Evolutionary conservation across 2,329 filamentous ascomycete genomes (phyloP).

Genomic region (Pseudocercospora fuligena): DNA sequence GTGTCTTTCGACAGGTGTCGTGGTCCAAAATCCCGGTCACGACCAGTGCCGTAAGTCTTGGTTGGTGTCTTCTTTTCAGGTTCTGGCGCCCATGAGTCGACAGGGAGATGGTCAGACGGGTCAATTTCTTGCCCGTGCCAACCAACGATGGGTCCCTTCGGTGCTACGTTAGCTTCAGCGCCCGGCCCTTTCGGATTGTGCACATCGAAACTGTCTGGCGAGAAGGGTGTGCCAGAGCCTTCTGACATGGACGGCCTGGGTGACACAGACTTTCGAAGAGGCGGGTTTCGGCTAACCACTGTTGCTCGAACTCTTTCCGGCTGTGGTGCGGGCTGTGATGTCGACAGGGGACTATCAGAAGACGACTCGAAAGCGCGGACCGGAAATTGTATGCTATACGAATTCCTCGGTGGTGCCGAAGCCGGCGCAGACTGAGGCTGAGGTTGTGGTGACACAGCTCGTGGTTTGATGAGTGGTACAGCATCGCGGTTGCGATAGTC

Average conservation of each 20-base stretch:
- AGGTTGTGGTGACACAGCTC: constrained; percentile 38
- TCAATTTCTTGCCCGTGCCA: constrained; percentile 78
- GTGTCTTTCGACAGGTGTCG: constrained; percentile 38
- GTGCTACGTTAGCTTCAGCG: constrained; percentile 12
- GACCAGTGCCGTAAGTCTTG: constrained; percentile 42
- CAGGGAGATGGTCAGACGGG: constrained; percentile 78
- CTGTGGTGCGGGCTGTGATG: constrained; percentile 30
- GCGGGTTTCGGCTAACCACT: constrained; percentile 33
- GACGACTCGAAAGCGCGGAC: constrained; percentile 40
- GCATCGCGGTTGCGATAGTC: constrained; percentile 26
- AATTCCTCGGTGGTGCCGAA: constrained; percentile 26
- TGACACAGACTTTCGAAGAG: constrained; percentile 73
- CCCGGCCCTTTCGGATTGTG: constrained; percentile 62
- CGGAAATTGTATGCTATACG: constrained; percentile 40
- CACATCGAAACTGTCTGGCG: constrained; percentile 75
- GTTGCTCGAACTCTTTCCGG: constrained; percentile 4
- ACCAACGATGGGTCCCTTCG: constrained; percentile 71
- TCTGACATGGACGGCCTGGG: constrained; percentile 62
- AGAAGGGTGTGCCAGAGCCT: constrained; percentile 69
- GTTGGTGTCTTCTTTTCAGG: constrained; percentile 63
- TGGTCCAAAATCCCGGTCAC: constrained; percentile 42
- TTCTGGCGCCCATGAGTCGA: constrained; percentile 78
- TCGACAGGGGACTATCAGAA: constrained; percentile 47
- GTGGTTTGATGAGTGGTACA: constrained; percentile 38
- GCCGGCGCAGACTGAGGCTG: constrained; percentile 27